Evolutionary conservation across 805 yeast genomes (phyloP).

Genomic region (Tetrapisispora namnaoensis): DNA sequence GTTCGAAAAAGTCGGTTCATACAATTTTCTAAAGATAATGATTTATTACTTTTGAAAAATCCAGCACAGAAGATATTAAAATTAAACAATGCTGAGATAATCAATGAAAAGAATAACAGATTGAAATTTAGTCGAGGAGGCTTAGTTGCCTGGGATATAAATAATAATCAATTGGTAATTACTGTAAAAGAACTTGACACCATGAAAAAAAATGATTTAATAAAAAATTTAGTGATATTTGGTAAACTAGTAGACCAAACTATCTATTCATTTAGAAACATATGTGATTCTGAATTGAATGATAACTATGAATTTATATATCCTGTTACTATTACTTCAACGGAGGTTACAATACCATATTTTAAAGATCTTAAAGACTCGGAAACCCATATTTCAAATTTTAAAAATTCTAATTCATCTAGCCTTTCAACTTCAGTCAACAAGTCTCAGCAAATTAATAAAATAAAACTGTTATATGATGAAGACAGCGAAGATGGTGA

Average conservation of each 20-base stretch:
- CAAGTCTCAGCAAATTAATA: slow-evolving; percentile 21
- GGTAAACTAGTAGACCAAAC: slow-evolving; percentile 53
- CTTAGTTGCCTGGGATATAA: slow-evolving; percentile 40
- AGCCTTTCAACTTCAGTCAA: not conserved
- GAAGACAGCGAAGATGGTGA: slow-evolving; percentile 31
- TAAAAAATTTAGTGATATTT: slow-evolving; percentile 23
- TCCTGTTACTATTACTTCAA: slow-evolving; percentile 37
- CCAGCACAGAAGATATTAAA: not conserved
- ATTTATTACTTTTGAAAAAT: not conserved
- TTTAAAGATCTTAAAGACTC: slow-evolving; percentile 34
- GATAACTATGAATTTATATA: slow-evolving; percentile 37
- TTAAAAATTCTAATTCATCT: not conserved
- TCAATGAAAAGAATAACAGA: slow-evolving; percentile 42
- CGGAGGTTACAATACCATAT: slow-evolving; percentile 38
- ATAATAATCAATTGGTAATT: slow-evolving; percentile 33
- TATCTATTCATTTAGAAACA: slow-evolving; percentile 41
- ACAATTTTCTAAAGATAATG: not conserved
- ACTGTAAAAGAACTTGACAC: slow-evolving; percentile 41
- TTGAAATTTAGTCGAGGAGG: slow-evolving; percentile 45
- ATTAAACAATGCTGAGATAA: slow-evolving; percentile 3
- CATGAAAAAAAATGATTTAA: slow-evolving; percentile 27
- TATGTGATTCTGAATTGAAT: slow-evolving; percentile 39
- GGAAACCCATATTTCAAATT: not conserved
- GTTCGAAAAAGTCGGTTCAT: slow-evolving; percentile 35
- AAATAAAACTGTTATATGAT: slow-evolving; percentile 30